These are phyloP conservation scores for Debaryomyces tyrocola DNA, from an alignment of 805 yeast genomes.

Conservation along the genomic window DNA sequence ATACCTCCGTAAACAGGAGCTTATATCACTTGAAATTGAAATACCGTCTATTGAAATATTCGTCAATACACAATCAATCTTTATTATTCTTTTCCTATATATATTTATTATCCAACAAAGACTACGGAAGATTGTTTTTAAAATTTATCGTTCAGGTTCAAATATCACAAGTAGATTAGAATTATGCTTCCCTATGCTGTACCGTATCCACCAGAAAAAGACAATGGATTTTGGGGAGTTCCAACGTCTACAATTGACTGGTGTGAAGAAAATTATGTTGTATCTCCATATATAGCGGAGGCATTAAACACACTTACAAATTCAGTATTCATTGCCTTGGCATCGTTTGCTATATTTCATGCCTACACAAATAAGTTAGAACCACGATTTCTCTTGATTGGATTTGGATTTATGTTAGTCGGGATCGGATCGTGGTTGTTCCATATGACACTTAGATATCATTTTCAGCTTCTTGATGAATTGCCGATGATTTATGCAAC, in stretches of 20 bases:
- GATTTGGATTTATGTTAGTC: slow-evolving; percentile 80
- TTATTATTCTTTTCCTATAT: background rate
- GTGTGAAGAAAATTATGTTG: slow-evolving; percentile 13
- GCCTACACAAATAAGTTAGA: slow-evolving; percentile 65
- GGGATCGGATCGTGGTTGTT: slow-evolving; percentile 95
- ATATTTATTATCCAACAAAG: background rate
- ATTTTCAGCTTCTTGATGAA: slow-evolving; percentile 90
- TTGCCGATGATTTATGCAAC: slow-evolving; percentile 98
- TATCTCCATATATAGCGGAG: slow-evolving; percentile 80
- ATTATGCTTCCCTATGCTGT: slow-evolving; percentile 48
- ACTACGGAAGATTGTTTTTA: no score
- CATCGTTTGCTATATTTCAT: slow-evolving; percentile 62
- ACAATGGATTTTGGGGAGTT: slow-evolving; percentile 73
- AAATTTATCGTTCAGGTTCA: no score
- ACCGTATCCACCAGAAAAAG: slow-evolving; percentile 57
- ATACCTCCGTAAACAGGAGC: no score
- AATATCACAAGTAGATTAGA: background rate
- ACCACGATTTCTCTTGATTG: slow-evolving; percentile 64
- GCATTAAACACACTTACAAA: slow-evolving; percentile 86
- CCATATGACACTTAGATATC: slow-evolving; percentile 92
- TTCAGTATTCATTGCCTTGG: slow-evolving; percentile 50
- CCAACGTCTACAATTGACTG: slow-evolving; percentile 79
- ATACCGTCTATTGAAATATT: background rate
- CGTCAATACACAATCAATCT: background rate
- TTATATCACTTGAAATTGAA: no score